A percentile compares a stretch with the other conserved stretches of the same genome.
phyloP scores from a whole-genome alignment of 2,329 filamentous ascomycete species.

The Nannizzia gypsea region DNA sequence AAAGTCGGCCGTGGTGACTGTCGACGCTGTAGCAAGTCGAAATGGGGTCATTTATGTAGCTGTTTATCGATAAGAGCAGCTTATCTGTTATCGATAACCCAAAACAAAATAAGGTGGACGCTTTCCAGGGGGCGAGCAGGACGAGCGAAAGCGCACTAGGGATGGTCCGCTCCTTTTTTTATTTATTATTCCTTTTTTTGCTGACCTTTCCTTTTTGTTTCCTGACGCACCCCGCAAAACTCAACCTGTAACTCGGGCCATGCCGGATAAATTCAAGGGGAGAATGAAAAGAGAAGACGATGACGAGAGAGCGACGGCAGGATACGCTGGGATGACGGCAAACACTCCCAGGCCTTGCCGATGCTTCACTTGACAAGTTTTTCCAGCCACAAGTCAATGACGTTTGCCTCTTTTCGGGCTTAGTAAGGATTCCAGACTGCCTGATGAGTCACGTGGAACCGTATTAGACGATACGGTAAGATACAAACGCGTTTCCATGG shows the following conservation, averaged over 20 bases:
- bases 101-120: background rate
- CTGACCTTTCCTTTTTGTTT: background rate
- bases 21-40: background rate
- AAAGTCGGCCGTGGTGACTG: background rate
- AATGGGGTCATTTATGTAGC: background rate
- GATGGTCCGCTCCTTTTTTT: background rate
- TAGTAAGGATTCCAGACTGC: background rate
- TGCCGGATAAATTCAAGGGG: background rate
- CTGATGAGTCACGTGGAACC: background rate
- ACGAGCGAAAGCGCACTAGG: background rate
- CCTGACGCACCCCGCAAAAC: conserved; percentile 2
- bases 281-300: background rate
- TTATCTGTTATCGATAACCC: background rate
- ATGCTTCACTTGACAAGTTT: background rate
- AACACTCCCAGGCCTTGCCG: too few relatives aligned
- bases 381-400: background rate
- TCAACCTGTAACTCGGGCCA: background rate
- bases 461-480: background rate
- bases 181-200: background rate
- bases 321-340: too few relatives aligned
- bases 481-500: background rate
- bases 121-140: background rate
- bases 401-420: background rate
- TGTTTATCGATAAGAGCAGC: background rate
- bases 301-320: background rate